Evolutionary conservation across 345 rosid genomes (phyloP).

Genomic region (thale cress (Arabidopsis thaliana)): TAIR10.1 NC_003075.7:1052001-1052500

Average conservation of each 20-base stretch:
- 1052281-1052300: background rate
- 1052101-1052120: slow-evolving; percentile 70
- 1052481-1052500: slow-evolving; percentile 52
- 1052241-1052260: slow-evolving; percentile 86
- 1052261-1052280: slow-evolving; percentile 69
- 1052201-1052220: slow-evolving; percentile 51
- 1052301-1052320: slow-evolving; percentile 25
- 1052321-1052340: slow-evolving; percentile 45
- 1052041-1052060: slow-evolving; percentile 76
- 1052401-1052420: slow-evolving; percentile 25
- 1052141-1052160: background rate
- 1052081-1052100: slow-evolving; percentile 65
- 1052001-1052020: slow-evolving; percentile 25
- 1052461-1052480: slow-evolving; percentile 1
- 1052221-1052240: slow-evolving; percentile 92
- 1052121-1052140: slow-evolving; percentile 18
- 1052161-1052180: background rate
- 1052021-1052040: slow-evolving; percentile 68
- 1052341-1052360: slow-evolving; percentile 89
- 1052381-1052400: slow-evolving; percentile 83
- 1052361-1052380: slow-evolving; percentile 78
- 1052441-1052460: background rate
- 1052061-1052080: slow-evolving; percentile 57
- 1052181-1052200: slow-evolving; percentile 20
- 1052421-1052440: slow-evolving; percentile 25